Evolutionary conservation across 768 basidiomycete species (phyloP), one percentile per base, ranked within the genome.

Genomic region (Mycena haematopus): DNA sequence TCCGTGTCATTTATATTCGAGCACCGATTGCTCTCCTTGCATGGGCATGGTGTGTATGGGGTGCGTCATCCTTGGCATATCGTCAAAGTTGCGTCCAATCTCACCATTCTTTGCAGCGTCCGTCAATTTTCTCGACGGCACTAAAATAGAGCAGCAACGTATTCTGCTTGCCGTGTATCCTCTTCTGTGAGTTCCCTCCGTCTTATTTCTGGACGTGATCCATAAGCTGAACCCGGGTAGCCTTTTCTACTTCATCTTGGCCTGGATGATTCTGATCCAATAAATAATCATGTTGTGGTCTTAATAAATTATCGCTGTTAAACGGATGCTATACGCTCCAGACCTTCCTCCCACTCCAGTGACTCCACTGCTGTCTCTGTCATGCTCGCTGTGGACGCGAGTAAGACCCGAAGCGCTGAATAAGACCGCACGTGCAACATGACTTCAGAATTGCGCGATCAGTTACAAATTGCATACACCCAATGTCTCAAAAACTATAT

Each of bases 31-130:
- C 95, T 47, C 74, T 96, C 27, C 81, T 88, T 21, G 91, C 93
- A 14, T 96, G 95, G 91, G 95, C 83, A 38, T 99, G 96, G 96
- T 93, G 90, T 74, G 91, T 97, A 60, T 99, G 95, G 95, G 96
- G 96, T 98, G 71, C 62, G 85, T 74, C 25, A n/a, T 45, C 11
- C 35, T 42, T 19, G n/a, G 22, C 25, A 42, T 29, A 44, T 27
- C 19, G 40, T 31, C 9, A 27, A 31, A 5, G 27, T 59, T 27
- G 19, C 4, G 4, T 31, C 29, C 45, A 42, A 29, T 54, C 54
- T 27, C 31, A 42, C 35, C 7, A 17, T 67, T 69, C 10, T 50
- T 65, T 49, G 25, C 52, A 97, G 95, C 96, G 2, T 91, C 95
- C 21, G 90, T 96, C 52, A 96, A 96, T 76, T 97, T 97, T 78